phyloP scores from a whole-genome alignment of 108 stramenopile genomes.

The Nitzschia sp. region DNA sequence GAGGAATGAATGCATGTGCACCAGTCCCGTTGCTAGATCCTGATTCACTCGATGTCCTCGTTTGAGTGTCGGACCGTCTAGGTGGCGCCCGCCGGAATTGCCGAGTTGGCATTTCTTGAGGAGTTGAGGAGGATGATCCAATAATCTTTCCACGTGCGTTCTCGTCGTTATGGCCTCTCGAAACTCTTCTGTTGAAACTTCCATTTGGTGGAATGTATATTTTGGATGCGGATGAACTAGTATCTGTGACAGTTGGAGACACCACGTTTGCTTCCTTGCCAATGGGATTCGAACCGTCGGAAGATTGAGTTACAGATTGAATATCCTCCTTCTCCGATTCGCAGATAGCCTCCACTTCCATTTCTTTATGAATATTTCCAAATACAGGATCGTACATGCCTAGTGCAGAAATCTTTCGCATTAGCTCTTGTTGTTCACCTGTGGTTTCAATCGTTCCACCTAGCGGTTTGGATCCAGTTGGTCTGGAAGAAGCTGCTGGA shows the following conservation, averaged over 20 bases:
- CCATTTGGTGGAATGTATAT: constrained; percentile 10
- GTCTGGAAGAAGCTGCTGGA: background rate
- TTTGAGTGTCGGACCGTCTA: background rate
- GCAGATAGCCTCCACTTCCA: background rate
- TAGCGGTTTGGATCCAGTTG: background rate
- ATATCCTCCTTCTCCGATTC: constrained; percentile 23
- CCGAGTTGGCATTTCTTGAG: background rate
- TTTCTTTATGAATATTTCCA: constrained; percentile 17
- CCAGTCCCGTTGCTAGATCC: background rate
- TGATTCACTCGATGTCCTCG: background rate
- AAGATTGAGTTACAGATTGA: constrained; percentile 2
- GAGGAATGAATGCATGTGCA: constrained; percentile 13
- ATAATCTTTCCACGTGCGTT: background rate
- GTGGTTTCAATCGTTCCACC: constrained; percentile 21
- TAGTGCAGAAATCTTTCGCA: constrained; percentile 34
- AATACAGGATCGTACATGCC: constrained; percentile 38
- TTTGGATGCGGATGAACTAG: background rate
- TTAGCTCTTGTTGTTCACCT: constrained; percentile 22
- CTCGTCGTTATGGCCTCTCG: background rate
- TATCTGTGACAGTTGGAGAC: background rate
- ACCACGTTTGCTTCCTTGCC: background rate
- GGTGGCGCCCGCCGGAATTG: background rate
- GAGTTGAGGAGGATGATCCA: background rate
- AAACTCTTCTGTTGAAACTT: constrained; percentile 7
- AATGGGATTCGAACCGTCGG: constrained; percentile 22